Evolutionary conservation across 2,329 filamentous ascomycete species (phyloP).

Genomic region (Alternaria ventricosa): DNA sequence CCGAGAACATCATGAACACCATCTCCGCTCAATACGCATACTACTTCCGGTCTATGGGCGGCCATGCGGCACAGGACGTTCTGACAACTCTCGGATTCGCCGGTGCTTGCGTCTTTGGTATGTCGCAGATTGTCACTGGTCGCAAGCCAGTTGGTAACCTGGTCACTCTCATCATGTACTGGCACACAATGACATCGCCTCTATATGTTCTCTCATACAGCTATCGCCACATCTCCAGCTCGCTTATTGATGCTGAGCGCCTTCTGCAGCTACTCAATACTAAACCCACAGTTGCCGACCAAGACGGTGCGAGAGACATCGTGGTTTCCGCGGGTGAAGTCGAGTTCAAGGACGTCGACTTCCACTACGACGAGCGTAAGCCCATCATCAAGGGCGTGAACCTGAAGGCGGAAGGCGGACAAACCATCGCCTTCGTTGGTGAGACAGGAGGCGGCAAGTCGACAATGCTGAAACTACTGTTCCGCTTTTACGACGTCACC

Average conservation of each 20-base stretch:
- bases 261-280: slow-evolving; percentile 64
- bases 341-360: slow-evolving; percentile 61
- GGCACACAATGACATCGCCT: slow-evolving; percentile 58
- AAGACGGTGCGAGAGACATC: slow-evolving; percentile 48
- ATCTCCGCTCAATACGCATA: slow-evolving; percentile 44
- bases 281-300: slow-evolving; percentile 62
- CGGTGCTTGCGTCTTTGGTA: slow-evolving; percentile 59
- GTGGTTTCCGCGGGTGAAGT: slow-evolving; percentile 57
- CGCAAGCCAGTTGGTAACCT: slow-evolving; percentile 64
- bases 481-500: slow-evolving; percentile 66
- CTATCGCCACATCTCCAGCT: slow-evolving; percentile 56
- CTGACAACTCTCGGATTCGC: slow-evolving; percentile 59
- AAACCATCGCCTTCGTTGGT: slow-evolving; percentile 67
- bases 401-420: slow-evolving; percentile 58
- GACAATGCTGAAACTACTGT: slow-evolving; percentile 66
- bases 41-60: slow-evolving; percentile 39
- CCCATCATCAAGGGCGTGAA: slow-evolving; percentile 58
- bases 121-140: slow-evolving; percentile 60
- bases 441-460: slow-evolving; percentile 70
- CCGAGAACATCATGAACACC: slow-evolving; percentile 46
- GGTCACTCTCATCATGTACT: slow-evolving; percentile 70
- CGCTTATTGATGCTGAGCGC: slow-evolving; percentile 70
- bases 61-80: slow-evolving; percentile 53
- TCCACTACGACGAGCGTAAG: slow-evolving; percentile 63
- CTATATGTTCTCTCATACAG: slow-evolving; percentile 59